Percentiles rank a stretch among this genome's conserved stretches.
Conservation (phyloP, 1,139 yeast species). For the Magnusiomyces suaveolens region DNA sequence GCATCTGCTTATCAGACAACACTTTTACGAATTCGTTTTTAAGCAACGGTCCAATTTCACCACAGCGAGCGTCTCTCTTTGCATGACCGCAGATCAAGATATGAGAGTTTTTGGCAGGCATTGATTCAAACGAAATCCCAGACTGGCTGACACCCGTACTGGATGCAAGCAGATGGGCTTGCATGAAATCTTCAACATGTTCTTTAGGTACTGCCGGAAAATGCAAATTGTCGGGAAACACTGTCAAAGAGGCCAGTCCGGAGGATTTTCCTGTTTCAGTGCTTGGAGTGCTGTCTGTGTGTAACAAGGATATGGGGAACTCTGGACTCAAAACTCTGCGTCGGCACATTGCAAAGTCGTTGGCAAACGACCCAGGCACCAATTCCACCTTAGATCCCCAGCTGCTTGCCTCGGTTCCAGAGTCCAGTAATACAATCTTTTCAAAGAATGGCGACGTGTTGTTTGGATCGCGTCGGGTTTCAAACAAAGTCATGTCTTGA, state of each 20-base stretch:
- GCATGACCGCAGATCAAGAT: conserved; percentile 60
- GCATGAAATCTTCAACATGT: conserved; percentile 37
- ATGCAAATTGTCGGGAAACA: conserved; percentile 50
- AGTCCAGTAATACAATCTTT: conserved; percentile 49
- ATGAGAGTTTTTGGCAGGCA: conserved; percentile 16
- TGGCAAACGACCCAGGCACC: conserved; percentile 37
- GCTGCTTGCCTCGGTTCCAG: conserved; percentile 27
- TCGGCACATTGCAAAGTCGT: conserved; percentile 26
- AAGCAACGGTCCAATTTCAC: conserved; percentile 50
- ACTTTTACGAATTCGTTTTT: conserved; percentile 42
- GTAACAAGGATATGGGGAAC: background rate
- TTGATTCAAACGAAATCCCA: background rate
- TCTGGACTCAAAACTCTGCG: conserved; percentile 22
- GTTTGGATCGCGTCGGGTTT: conserved; percentile 15
- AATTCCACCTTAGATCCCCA: background rate
- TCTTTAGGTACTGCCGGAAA: conserved; percentile 32
- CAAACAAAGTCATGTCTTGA: conserved; percentile 11
- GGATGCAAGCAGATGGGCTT: conserved; percentile 29
- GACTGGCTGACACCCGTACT: background rate
- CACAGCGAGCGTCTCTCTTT: conserved; percentile 57
- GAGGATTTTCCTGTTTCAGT: conserved; percentile 1
- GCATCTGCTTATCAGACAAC: conserved; percentile 29
- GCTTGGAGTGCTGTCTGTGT: background rate
- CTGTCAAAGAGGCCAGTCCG: conserved; percentile 21
- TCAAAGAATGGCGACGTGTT: conserved; percentile 41